Conservation (phyloP, 331 rosid species). For the Pyracantha coccinea region DNA sequence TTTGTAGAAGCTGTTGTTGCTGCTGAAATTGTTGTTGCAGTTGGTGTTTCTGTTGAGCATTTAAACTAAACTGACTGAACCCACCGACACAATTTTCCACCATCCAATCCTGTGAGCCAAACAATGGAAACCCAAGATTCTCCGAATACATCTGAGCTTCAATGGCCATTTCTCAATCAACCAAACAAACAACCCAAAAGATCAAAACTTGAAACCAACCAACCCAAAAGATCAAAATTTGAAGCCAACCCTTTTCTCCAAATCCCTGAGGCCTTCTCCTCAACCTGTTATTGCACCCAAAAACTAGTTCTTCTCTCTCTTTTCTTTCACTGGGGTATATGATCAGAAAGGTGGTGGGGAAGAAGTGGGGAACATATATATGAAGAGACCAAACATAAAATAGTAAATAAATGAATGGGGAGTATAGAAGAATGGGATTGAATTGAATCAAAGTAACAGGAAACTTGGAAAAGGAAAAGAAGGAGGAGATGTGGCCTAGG, state of each 20-base stretch:
- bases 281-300: neutral
- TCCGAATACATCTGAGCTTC: slow-evolving; percentile 48
- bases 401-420: neutral
- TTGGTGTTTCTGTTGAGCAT: slow-evolving; percentile 25
- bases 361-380: slow-evolving; percentile 12
- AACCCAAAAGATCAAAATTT: neutral
- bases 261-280: neutral
- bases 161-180: slow-evolving; percentile 43
- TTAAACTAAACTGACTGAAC: slow-evolving; percentile 19
- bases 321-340: neutral
- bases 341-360: slow-evolving; percentile 17
- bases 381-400: neutral
- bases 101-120: slow-evolving; percentile 25
- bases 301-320: neutral
- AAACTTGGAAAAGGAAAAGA: neutral
- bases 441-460: slow-evolving; percentile 7
- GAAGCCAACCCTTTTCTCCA: neutral
- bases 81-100: slow-evolving; percentile 11
- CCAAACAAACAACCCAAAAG: neutral
- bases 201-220: neutral
- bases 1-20: slow-evolving; percentile 15
- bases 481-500: slow-evolving; percentile 21
- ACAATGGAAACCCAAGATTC: slow-evolving; percentile 30
- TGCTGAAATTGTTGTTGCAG: slow-evolving; percentile 18
- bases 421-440: neutral